Evolutionary conservation across 208 protist genomes (phyloP).

Genomic region (Jaenimonas drosophilae): DNA sequence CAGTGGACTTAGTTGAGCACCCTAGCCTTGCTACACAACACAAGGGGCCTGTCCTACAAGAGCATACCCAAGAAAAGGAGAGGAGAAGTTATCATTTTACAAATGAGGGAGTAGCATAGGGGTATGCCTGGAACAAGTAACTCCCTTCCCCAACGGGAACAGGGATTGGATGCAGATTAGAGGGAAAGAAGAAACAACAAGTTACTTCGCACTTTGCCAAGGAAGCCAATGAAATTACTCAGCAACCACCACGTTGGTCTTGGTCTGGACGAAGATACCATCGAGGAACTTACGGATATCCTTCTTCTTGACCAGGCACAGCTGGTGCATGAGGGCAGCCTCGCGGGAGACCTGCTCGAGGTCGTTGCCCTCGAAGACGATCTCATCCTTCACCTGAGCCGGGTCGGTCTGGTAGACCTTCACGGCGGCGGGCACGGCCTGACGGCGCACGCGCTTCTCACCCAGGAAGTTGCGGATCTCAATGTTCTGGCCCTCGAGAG

Average conservation of each 20-base stretch:
- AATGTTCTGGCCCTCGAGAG: slow-evolving; percentile 88
- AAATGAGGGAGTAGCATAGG: too few relatives aligned
- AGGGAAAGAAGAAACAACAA: too few relatives aligned
- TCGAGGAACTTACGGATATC: slow-evolving; percentile 99
- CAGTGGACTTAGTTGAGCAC: too few relatives aligned
- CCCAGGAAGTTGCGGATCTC: slow-evolving; percentile 99
- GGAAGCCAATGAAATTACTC: too few relatives aligned
- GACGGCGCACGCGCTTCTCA: slow-evolving; percentile 93
- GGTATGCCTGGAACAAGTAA: too few relatives aligned
- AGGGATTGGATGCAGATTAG: too few relatives aligned
- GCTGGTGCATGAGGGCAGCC: slow-evolving; percentile 94
- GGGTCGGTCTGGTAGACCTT: slow-evolving; percentile 76
- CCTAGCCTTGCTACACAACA: too few relatives aligned
- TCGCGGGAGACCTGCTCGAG: slow-evolving; percentile 89
- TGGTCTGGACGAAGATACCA: slow-evolving; percentile 98
- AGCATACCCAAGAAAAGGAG: too few relatives aligned
- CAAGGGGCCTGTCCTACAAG: too few relatives aligned
- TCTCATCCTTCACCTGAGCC: slow-evolving; percentile 96
- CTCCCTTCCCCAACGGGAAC: too few relatives aligned
- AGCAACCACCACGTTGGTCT: slow-evolving; percentile 78
- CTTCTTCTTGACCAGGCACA: slow-evolving; percentile 95
- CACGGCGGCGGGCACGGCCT: slow-evolving; percentile 87
- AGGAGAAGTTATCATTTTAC: too few relatives aligned
- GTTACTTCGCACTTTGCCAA: too few relatives aligned
- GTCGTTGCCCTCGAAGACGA: slow-evolving; percentile 95